Percentiles rank a stretch among this genome's conserved stretches.
These are phyloP conservation scores for Cucumis melo DNA, from an alignment of 306 rosid genomes.

Conservation along the genomic window DNA sequence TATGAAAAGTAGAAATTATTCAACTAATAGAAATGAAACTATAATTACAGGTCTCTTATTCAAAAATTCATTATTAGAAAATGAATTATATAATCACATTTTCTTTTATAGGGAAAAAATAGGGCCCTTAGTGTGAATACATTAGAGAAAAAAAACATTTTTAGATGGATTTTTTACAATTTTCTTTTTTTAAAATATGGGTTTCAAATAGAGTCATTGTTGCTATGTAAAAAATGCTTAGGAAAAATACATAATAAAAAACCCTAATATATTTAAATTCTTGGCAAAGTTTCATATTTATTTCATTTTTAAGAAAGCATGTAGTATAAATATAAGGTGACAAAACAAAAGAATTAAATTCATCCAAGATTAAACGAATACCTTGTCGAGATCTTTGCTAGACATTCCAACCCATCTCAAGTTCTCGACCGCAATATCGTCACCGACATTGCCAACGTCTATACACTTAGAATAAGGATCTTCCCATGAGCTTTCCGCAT, in stretches of 20 bases:
- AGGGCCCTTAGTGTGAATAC: not conserved
- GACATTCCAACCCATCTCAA: constrained; percentile 91
- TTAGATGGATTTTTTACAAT: not conserved
- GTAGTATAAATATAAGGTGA: not conserved
- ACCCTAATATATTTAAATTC: not conserved
- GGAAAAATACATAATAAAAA: not conserved
- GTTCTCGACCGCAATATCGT: constrained; percentile 41
- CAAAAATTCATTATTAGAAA: not conserved
- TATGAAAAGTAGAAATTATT: not conserved
- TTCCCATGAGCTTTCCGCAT: constrained; percentile 40
- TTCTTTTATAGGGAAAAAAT: not conserved
- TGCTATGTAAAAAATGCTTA: not conserved
- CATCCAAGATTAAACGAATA: not conserved
- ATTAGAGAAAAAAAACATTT: not conserved
- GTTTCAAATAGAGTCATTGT: not conserved
- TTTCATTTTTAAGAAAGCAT: not conserved
- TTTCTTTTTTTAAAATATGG: not conserved
- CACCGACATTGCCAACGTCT: constrained; percentile 39
- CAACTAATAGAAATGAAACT: not conserved
- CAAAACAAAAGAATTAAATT: not conserved
- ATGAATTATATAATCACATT: not conserved
- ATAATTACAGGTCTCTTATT: not conserved
- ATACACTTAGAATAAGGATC: constrained; percentile 30
- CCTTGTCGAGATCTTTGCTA: constrained; percentile 46
- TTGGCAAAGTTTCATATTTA: not conserved